A percentile compares a stretch with the other conserved stretches of the same genome.
These are phyloP conservation scores for Camellia lanceoleosa DNA, from an alignment of 148 eudicot species.

Conservation along the genomic window DNA sequence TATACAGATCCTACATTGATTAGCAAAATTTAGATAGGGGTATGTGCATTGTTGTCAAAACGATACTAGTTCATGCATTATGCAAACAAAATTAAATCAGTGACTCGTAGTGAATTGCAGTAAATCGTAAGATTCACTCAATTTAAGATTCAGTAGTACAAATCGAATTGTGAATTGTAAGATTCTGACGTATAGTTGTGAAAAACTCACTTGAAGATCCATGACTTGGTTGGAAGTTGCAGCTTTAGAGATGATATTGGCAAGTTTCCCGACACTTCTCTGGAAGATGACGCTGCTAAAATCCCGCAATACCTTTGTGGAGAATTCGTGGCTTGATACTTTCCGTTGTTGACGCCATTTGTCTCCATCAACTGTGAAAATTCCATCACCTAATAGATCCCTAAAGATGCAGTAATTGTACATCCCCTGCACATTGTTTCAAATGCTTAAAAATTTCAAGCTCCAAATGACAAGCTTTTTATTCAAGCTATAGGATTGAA, in stretches of 20 bases:
- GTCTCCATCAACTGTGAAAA: slow-evolving; percentile 71
- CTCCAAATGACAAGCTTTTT: background rate
- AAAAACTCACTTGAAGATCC: slow-evolving; percentile 58
- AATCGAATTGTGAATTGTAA: too few relatives aligned
- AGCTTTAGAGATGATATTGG: slow-evolving; percentile 50
- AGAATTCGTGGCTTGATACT: slow-evolving; percentile 65
- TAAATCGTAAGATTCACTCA: too few relatives aligned
- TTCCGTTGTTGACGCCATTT: slow-evolving; percentile 77
- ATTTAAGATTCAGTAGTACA: too few relatives aligned
- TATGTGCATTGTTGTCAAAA: too few relatives aligned
- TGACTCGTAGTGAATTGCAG: too few relatives aligned
- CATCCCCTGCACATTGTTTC: slow-evolving; percentile 41
- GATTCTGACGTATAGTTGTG: too few relatives aligned
- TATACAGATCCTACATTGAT: slow-evolving; percentile 61
- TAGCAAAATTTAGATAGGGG: background rate
- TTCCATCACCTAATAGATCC: slow-evolving; percentile 73
- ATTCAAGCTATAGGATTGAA: background rate
- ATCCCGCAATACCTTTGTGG: slow-evolving; percentile 59
- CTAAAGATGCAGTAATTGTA: slow-evolving; percentile 37
- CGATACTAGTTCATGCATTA: too few relatives aligned
- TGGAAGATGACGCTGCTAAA: slow-evolving; percentile 53
- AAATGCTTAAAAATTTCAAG: background rate
- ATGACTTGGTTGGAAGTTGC: slow-evolving; percentile 35
- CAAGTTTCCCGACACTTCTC: slow-evolving; percentile 52
- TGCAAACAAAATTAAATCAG: too few relatives aligned